Base-by-base conservation (phyloP, 225 moss, liverwort and hornwort genomes). In the Bryum argenteum region DNA sequence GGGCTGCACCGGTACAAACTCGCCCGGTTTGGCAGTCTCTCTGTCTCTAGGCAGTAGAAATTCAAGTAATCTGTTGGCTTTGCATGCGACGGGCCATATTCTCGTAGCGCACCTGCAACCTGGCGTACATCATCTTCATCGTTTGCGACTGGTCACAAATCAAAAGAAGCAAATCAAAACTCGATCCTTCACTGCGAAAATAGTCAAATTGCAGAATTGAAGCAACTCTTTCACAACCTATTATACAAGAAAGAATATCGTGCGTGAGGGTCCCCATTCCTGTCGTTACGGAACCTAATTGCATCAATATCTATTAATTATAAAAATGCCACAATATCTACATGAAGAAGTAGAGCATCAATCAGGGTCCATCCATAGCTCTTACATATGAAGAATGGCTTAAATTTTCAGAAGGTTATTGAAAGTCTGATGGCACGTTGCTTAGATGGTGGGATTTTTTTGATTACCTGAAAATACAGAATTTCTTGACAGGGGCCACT, bases 111-210 rank as follows among this genome's bases (percentile, higher is more conserved):
- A 42, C 86, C 87, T 19, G 90, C 96, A 54, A 96, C 70, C 85
- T 84, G 43, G 77, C 73, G 65, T 96, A 96, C 96, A 96, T 96
- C 96, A 96, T 91, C 90, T 96, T 89, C 66, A 93, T 85, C 2
- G 96, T 93, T 60, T 96, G 96, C 12, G 78, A 72, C 93, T 96
- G 54, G 9, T 33, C 33, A 71, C 41, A 72, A 47, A 6, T 62
- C 47, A 39, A n/a, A 61, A n/a, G 8, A 71, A 57, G 44, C n/a
- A n/a, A 58, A 23, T 62, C 62, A 72, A n/a, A n/a, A 38, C 39
- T 11, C 11, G 40, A 40, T 47, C 5, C 28, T 17, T 26, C 43
- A 9, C 9, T 2, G 9, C 5, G 13, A 19, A 62, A 52, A 41
- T 10, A 28, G 28, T 28, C 28, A 28, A 5, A 28, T 28, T 5